Evolutionary conservation across 805 yeast species (phyloP).

Genomic region (Grigorovia yakushimaensis): DNA sequence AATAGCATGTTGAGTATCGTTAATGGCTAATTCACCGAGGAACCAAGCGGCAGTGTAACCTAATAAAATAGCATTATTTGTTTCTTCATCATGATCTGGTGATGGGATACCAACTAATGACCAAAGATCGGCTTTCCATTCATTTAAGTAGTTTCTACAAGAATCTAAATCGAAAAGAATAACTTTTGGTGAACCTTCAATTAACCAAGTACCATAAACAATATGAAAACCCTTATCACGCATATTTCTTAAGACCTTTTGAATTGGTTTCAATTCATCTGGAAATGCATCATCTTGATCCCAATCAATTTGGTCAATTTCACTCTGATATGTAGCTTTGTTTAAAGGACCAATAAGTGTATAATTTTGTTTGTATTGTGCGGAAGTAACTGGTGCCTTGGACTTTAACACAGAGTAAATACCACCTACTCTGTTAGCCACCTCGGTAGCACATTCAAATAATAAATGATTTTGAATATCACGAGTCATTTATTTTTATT

Average conservation of each 20-base stretch:
- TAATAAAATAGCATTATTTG: constrained; percentile 83
- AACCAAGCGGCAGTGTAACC: constrained; percentile 97
- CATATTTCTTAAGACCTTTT: constrained; percentile 63
- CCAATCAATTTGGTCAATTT: constrained; percentile 67
- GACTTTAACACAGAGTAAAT: constrained; percentile 94
- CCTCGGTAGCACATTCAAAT: constrained; percentile 94
- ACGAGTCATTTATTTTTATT: constrained; percentile 46
- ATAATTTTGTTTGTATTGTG: constrained; percentile 83
- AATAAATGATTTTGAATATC: constrained; percentile 80
- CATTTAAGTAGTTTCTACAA: constrained; percentile 61
- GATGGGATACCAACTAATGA: constrained; percentile 83
- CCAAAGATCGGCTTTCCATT: constrained; percentile 95
- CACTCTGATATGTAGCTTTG: constrained; percentile 61
- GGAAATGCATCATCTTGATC: constrained; percentile 34
- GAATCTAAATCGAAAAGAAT: constrained; percentile 77
- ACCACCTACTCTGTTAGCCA: constrained; percentile 96
- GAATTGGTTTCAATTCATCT: constrained; percentile 22
- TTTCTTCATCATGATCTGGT: constrained; percentile 79
- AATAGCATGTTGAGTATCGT: constrained; percentile 79
- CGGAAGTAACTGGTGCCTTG: constrained; percentile 91
- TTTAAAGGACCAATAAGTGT: constrained; percentile 81
- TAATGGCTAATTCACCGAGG: constrained; percentile 82
- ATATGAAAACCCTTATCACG: constrained; percentile 67
- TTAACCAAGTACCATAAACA: constrained; percentile 91
- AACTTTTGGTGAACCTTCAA: constrained; percentile 97